A percentile compares a stretch with the other conserved stretches of the same genome.
Evolutionary conservation across 202 grass and related monocot genomes (phyloP).

Genomic region (Zoysia matrella): DNA sequence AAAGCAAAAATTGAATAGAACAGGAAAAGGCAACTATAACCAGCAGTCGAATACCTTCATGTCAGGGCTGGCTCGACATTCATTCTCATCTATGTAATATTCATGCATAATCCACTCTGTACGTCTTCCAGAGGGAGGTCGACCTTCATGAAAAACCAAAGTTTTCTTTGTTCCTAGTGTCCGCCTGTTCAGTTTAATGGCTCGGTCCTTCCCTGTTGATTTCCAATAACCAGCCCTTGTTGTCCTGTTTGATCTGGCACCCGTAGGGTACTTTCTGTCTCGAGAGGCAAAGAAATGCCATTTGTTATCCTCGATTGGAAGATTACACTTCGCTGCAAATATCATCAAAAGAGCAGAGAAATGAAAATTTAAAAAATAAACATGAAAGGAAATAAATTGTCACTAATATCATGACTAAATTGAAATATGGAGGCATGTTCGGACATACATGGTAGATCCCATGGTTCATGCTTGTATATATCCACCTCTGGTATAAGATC

Average conservation of each 20-base stretch:
- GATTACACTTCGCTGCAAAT: constrained; percentile 64
- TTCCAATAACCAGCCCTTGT: constrained; percentile 91
- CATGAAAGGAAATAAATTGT: neutral
- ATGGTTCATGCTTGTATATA: constrained; percentile 98
- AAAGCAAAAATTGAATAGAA: neutral
- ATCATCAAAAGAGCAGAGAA: constrained; percentile 41
- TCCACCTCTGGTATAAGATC: constrained; percentile 79
- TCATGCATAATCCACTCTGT: constrained; percentile 99
- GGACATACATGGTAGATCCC: constrained; percentile 87
- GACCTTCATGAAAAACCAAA: constrained; percentile 92
- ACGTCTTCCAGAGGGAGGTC: constrained; percentile 72
- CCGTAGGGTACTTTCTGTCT: constrained; percentile 91
- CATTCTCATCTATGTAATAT: constrained; percentile 74
- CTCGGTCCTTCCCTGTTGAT: constrained; percentile 90
- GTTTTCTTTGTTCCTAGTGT: constrained; percentile 93
- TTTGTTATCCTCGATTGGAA: constrained; percentile 70
- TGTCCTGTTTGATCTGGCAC: constrained; percentile 73
- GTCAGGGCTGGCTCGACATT: constrained; percentile 64
- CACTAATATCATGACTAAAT: constrained; percentile 18
- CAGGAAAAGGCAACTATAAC: neutral
- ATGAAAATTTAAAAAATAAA: constrained; percentile 11
- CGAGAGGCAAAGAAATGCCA: constrained; percentile 88
- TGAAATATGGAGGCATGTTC: neutral
- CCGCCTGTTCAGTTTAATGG: constrained; percentile 54
- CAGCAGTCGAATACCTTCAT: constrained; percentile 61